Conservation (phyloP, 768 basidiomycete species). For the Tricholomella constricta region DNA sequence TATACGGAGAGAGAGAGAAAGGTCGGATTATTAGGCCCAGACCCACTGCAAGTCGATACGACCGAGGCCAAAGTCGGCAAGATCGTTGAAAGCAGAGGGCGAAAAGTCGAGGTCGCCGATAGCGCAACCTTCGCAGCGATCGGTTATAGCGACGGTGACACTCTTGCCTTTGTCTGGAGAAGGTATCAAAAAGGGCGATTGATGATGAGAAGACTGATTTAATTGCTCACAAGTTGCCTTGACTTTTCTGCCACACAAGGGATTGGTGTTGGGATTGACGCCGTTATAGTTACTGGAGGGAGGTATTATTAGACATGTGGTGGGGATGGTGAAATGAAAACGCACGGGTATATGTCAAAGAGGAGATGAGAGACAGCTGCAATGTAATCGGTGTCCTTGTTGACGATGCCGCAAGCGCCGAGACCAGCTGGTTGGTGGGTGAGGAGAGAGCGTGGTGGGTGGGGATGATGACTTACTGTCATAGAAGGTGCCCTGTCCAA, state of each 20-base stretch:
- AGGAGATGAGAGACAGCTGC: slow-evolving; percentile 57
- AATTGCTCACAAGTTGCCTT: slow-evolving; percentile 49
- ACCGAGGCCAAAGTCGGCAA: slow-evolving; percentile 49
- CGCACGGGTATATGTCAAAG: slow-evolving; percentile 65
- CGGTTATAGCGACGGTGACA: slow-evolving; percentile 52
- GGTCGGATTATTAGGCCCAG: slow-evolving; percentile 37
- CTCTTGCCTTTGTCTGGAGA: slow-evolving; percentile 51
- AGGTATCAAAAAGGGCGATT: slow-evolving; percentile 7
- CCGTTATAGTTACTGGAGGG: slow-evolving; percentile 51
- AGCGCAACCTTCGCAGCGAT: slow-evolving; percentile 63
- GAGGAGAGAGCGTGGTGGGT: neutral
- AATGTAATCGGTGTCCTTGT: slow-evolving; percentile 52
- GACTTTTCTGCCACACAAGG: slow-evolving; percentile 60
- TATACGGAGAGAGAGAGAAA: neutral
- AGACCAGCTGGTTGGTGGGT: slow-evolving; percentile 47
- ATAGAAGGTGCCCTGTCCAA: slow-evolving; percentile 62
- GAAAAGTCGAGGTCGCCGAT: slow-evolving; percentile 63
- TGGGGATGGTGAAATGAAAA: slow-evolving; percentile 9
- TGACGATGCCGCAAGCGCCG: slow-evolving; percentile 64
- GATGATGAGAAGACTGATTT: neutral
- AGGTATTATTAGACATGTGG: neutral
- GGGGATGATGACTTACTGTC: slow-evolving; percentile 32
- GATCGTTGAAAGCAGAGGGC: slow-evolving; percentile 51
- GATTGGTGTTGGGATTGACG: slow-evolving; percentile 73
- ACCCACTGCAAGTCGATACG: slow-evolving; percentile 58